These are phyloP conservation scores for Pythium volutum DNA, from an alignment of 352 stramenopile species.

Conservation along the genomic window DNA sequence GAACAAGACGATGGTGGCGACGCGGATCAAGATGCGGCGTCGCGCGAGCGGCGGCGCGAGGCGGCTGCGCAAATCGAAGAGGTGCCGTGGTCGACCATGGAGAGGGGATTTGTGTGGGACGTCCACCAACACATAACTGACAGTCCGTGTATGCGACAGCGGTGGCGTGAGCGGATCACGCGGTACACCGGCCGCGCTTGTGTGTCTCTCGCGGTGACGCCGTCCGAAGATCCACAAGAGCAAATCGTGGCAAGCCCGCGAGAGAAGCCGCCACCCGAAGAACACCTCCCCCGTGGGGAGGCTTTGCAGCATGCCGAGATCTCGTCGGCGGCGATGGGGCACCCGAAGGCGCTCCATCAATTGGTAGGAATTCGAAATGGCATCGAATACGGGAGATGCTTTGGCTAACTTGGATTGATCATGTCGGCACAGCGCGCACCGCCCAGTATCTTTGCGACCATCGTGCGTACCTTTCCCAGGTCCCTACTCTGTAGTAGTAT, in stretches of 20 bases:
- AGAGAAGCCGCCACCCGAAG: background rate
- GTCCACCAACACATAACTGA: too few relatives aligned
- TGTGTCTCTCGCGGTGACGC: background rate
- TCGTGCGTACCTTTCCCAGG: constrained; percentile 6
- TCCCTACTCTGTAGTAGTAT: background rate
- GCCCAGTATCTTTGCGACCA: constrained; percentile 22
- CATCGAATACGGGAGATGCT: background rate
- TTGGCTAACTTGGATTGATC: background rate
- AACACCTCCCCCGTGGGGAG: background rate
- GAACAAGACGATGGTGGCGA: constrained; percentile 21
- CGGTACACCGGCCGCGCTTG: constrained; percentile 18
- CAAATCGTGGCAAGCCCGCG: background rate
- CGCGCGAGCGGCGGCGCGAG: background rate
- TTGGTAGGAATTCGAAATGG: background rate
- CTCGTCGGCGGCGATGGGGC: background rate
- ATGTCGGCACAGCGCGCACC: constrained; percentile 1
- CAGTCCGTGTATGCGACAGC: constrained; percentile 5
- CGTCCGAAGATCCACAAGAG: background rate
- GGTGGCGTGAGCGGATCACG: constrained; percentile 18
- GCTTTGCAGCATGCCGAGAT: background rate
- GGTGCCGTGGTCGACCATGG: constrained; percentile 1
- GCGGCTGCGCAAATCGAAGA: constrained; percentile 6
- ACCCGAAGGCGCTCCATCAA: background rate
- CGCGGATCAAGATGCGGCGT: constrained; percentile 25
- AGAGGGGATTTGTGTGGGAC: too few relatives aligned